Evolutionary conservation across 169 alveolate genomes (phyloP).

Genomic region (Babesia divergens): DNA sequence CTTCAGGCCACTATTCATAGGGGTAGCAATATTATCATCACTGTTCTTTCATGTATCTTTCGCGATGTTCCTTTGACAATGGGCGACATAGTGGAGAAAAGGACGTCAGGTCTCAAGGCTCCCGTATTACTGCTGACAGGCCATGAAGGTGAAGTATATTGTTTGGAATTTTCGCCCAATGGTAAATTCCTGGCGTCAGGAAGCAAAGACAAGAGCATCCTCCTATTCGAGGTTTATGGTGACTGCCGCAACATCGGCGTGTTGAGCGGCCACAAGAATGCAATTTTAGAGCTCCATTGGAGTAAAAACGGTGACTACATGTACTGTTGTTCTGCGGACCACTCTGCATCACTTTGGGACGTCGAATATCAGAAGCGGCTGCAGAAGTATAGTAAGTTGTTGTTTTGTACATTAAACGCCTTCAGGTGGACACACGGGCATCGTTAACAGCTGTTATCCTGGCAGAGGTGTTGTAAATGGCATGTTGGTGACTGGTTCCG

Average conservation of each 20-base stretch:
- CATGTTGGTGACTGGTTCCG: conserved; percentile 74
- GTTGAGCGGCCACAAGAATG: conserved; percentile 82
- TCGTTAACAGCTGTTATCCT: conserved; percentile 63
- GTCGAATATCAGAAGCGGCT: conserved; percentile 70
- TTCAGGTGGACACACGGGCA: conserved; percentile 63
- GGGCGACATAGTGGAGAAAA: conserved; percentile 27
- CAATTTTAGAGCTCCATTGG: conserved; percentile 84
- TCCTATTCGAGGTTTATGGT: conserved; percentile 77
- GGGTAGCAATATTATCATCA: too few relatives aligned
- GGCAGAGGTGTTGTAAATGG: conserved; percentile 33
- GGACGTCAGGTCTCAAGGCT: conserved; percentile 57
- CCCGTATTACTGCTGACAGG: conserved; percentile 79
- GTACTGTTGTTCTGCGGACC: conserved; percentile 83
- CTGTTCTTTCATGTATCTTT: too few relatives aligned
- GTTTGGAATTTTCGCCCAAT: conserved; percentile 78
- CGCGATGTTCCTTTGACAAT: too few relatives aligned
- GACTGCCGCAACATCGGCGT: conserved; percentile 80
- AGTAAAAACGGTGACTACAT: conserved; percentile 58
- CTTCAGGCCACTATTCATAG: too few relatives aligned
- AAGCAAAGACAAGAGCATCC: conserved; percentile 73
- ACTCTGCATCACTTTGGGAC: conserved; percentile 81
- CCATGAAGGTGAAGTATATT: conserved; percentile 80
- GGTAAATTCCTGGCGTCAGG: conserved; percentile 82
- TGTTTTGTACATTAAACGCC: conserved; percentile 1
- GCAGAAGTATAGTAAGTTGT: conserved; percentile 66